Base-by-base conservation (phyloP, 164 flowering plant genomes). In the Houttuynia cordata region DNA sequence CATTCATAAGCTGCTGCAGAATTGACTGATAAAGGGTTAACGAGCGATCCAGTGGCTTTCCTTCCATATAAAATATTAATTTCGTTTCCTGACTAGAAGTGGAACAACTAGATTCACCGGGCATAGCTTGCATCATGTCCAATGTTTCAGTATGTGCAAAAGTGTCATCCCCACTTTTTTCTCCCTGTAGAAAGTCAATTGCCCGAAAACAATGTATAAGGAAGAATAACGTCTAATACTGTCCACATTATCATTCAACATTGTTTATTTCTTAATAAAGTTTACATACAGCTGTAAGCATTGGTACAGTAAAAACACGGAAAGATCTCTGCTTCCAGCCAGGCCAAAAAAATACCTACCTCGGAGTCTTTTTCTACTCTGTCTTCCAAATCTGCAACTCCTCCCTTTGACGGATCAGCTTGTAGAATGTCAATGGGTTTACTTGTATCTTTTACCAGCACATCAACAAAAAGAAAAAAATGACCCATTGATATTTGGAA, bases 21-120 rank as follows among this genome's bases (percentile, higher is more conserved):
- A 93, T 72, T 51, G 83, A 83, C 70, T 94, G 99, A 73, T 85
- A 94, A 20, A 94, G 65, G 7, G 89, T 79, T 64, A 76, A 58
- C 54, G 73, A 58, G 7, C 56, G 70, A 42, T 86, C 80, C 56
- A 90, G 64, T 57, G 72, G 69, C 63, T 73, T 69, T 42, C 87
- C 93, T 22, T 80, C 81, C 23, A 90, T 74, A 73, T 58, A 81
- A 74, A 94, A 69, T 47, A 64, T 54, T 70, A 94, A 71, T 51
- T 79, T 85, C 22, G 72, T 64, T 57, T 57, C 15, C 12, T 37
- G 41, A 8, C 7, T 37, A 30, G 41, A 18, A 37, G 7, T 19
- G 40, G 20, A 13, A 25, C 19, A 57, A 22, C 42, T 30, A 12
- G 47, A 57, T 18, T 57, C 41, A 57, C 6, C 20, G 3, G 59